Conservation (phyloP, 2,329 filamentous ascomycete species). For the Penicillium sp. region DNA sequence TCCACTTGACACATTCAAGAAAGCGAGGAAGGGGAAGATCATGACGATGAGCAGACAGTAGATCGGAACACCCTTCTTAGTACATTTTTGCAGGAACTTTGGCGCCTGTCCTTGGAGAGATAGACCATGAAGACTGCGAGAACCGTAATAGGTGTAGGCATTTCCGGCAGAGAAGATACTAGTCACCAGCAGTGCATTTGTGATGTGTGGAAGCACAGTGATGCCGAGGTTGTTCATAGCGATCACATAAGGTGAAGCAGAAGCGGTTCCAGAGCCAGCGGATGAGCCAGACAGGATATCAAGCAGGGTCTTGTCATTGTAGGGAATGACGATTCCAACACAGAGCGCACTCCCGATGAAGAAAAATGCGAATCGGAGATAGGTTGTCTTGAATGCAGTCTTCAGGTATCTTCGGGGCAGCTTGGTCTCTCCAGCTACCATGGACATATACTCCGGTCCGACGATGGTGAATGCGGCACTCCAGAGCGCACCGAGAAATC, state of each 20-base stretch:
- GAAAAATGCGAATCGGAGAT: conserved; percentile 73
- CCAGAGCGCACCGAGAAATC: conserved; percentile 68
- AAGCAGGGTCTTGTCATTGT: conserved; percentile 45
- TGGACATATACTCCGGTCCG: conserved; percentile 65
- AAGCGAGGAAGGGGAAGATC: conserved; percentile 68
- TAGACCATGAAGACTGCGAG: conserved; percentile 67
- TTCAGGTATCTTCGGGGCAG: conserved; percentile 70
- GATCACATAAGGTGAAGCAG: conserved; percentile 67
- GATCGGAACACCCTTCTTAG: conserved; percentile 66
- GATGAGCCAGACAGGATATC: conserved; percentile 9
- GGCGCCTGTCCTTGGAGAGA: conserved; percentile 69
- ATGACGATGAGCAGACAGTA: conserved; percentile 68
- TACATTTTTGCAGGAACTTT: conserved; percentile 49
- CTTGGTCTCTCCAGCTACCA: conserved; percentile 67
- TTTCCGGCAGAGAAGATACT: conserved; percentile 71
- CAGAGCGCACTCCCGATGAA: conserved; percentile 73
- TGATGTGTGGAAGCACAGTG: conserved; percentile 65
- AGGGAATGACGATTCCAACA: conserved; percentile 70
- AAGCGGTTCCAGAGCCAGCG: conserved; percentile 55
- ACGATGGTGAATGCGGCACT: conserved; percentile 68
- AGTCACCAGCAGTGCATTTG: conserved; percentile 72
- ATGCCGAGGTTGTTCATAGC: conserved; percentile 70
- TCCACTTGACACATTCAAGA: conserved; percentile 66
- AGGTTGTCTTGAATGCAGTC: conserved; percentile 73
- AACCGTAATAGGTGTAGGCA: conserved; percentile 68